These are phyloP conservation scores for Brassica balearica DNA, from an alignment of 441 rosid genomes.

Conservation along the genomic window DNA sequence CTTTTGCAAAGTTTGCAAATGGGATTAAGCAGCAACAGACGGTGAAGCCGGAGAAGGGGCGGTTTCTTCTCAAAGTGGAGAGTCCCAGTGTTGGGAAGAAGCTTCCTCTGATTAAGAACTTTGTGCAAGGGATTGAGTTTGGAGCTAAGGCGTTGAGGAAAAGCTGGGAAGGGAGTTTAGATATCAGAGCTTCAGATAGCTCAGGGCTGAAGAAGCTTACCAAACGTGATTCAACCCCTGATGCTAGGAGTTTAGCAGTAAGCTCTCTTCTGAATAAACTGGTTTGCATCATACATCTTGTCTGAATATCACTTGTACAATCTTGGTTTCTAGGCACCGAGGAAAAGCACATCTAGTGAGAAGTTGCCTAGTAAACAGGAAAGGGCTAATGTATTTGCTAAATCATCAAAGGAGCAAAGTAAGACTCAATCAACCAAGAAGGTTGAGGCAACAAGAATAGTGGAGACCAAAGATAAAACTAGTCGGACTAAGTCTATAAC, in stretches of 20 bases:
- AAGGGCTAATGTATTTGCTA: constrained; percentile 52
- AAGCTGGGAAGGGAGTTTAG: constrained; percentile 96
- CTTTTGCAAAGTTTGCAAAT: constrained; percentile 81
- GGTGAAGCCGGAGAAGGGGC: constrained; percentile 60
- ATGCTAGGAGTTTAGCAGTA: constrained; percentile 66
- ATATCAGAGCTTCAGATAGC: constrained; percentile 62
- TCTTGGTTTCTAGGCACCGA: constrained; percentile 63
- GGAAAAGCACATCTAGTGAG: constrained; percentile 80
- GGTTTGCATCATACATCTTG: no score
- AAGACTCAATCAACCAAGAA: constrained; percentile 60
- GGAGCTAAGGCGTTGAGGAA: constrained; percentile 93
- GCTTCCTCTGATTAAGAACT: constrained; percentile 64
- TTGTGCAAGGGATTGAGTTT: constrained; percentile 77
- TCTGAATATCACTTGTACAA: no score
- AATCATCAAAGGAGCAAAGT: constrained; percentile 62
- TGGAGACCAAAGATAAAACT: constrained; percentile 61
- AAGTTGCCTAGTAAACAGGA: constrained; percentile 67
- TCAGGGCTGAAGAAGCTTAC: constrained; percentile 55
- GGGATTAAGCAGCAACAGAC: constrained; percentile 81
- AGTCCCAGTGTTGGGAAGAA: constrained; percentile 59
- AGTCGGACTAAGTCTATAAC: constrained; percentile 49
- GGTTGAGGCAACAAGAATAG: constrained; percentile 51
- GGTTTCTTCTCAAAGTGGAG: constrained; percentile 52
- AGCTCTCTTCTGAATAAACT: constrained; percentile 40
- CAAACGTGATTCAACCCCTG: constrained; percentile 59